Conservation (phyloP, 148 eudicot species). For the Drosera capensis region DNA sequence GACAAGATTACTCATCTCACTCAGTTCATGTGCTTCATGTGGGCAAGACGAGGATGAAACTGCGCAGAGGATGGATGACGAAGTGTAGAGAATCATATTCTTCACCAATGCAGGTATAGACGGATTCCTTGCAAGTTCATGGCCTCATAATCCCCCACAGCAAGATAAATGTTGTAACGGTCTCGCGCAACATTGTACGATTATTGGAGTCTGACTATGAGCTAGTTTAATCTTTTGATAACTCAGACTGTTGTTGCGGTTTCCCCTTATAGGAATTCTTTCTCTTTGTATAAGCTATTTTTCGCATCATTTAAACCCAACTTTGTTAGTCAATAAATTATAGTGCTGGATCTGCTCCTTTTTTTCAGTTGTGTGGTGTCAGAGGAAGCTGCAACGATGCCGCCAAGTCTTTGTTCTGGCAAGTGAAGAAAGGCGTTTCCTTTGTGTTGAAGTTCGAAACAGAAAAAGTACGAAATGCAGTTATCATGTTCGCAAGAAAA, state of each 20-base stretch:
- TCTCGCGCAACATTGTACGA: neutral
- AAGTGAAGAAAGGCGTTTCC: constrained; percentile 68
- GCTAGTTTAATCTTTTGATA: too few relatives aligned
- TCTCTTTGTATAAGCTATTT: neutral
- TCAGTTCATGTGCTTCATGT: constrained; percentile 64
- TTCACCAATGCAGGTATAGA: constrained; percentile 87
- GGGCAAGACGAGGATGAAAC: constrained; percentile 79
- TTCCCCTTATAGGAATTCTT: too few relatives aligned
- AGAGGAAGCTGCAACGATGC: constrained; percentile 92
- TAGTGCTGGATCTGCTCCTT: neutral
- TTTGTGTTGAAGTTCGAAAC: constrained; percentile 65
- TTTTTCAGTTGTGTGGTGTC: constrained; percentile 65
- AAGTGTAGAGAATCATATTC: constrained; percentile 83
- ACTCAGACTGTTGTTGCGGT: too few relatives aligned
- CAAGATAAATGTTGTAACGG: neutral
- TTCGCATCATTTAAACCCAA: neutral
- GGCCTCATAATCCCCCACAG: too few relatives aligned
- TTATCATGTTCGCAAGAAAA: constrained; percentile 60
- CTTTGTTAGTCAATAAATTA: too few relatives aligned
- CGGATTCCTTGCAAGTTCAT: too few relatives aligned
- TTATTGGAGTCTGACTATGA: too few relatives aligned
- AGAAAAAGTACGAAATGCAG: constrained; percentile 69
- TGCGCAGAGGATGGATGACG: constrained; percentile 86
- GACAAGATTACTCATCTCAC: constrained; percentile 77
- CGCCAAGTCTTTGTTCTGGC: constrained; percentile 85